Conservation (phyloP, 2,329 filamentous ascomycete genomes). For the Tolypocladium amazonense region DNA sequence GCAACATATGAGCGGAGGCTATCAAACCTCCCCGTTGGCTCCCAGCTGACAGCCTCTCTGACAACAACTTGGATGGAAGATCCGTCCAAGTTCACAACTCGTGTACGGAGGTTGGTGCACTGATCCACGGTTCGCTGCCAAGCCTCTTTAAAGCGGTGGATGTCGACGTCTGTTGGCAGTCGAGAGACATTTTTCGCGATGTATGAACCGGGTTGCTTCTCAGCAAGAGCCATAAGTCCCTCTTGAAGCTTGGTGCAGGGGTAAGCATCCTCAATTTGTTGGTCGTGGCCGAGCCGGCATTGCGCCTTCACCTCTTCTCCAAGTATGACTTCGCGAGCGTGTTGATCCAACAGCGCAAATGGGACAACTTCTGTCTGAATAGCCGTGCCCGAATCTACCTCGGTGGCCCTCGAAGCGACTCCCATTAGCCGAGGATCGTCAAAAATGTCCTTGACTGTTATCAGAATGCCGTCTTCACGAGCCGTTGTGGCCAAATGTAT, state of each 20-base stretch:
- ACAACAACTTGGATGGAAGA: background rate
- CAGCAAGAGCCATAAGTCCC: constrained; percentile 23
- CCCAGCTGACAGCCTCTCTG: background rate
- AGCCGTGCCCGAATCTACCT: background rate
- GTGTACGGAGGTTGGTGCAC: constrained; percentile 6
- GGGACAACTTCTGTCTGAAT: background rate
- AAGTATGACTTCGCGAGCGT: background rate
- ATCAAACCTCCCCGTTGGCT: background rate
- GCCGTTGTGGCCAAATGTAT: constrained; percentile 6
- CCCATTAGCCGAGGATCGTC: background rate
- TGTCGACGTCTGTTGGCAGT: constrained; percentile 9
- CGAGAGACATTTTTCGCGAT: constrained; percentile 16
- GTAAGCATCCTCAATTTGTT: constrained; percentile 19
- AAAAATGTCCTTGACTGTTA: constrained; percentile 11
- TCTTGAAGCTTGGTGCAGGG: constrained; percentile 27
- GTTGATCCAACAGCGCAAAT: background rate
- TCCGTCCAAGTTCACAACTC: background rate
- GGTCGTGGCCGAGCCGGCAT: background rate
- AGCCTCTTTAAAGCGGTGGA: constrained; percentile 14
- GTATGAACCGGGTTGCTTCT: constrained; percentile 20
- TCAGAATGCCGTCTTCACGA: background rate
- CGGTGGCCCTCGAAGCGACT: background rate
- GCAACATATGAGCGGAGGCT: background rate
- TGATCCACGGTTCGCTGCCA: constrained; percentile 11
- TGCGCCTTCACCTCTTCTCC: background rate